Conservation (phyloP, 441 rosid species). For the Croton laevigatus region DNA sequence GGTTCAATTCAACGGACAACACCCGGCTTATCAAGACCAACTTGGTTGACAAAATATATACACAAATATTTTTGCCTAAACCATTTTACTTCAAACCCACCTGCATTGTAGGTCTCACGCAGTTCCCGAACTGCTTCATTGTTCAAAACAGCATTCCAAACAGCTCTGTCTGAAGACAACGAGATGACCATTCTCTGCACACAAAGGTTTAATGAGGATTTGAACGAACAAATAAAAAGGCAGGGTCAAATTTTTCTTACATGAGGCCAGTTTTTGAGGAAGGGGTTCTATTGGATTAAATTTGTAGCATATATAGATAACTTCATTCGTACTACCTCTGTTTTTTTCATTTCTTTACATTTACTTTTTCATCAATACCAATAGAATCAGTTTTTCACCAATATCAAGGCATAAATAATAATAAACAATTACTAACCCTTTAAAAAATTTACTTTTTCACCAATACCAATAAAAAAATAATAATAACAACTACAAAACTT, state of each 20-base stretch:
- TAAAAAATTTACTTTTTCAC: too few species aligned
- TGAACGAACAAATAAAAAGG: too few species aligned
- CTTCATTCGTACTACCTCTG: too few species aligned
- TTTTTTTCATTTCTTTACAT: too few species aligned
- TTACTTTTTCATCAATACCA: too few species aligned
- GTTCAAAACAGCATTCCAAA: conserved; percentile 87
- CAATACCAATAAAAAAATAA: too few species aligned
- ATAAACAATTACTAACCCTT: too few species aligned
- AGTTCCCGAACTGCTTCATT: conserved; percentile 76
- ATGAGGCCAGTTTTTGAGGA: not conserved
- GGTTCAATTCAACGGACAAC: not conserved
- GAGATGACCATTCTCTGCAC: conserved; percentile 84
- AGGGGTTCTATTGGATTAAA: not conserved
- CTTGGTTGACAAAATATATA: not conserved
- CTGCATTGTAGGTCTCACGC: conserved; percentile 46
- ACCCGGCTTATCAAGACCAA: not conserved
- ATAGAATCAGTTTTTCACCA: too few species aligned
- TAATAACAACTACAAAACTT: too few species aligned
- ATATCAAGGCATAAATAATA: too few species aligned
- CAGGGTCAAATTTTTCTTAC: too few species aligned
- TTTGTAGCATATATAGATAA: not conserved
- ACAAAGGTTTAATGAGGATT: not conserved
- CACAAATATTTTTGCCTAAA: not conserved
- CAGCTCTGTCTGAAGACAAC: conserved; percentile 72
- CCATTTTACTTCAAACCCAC: conserved; percentile 30